A percentile compares a stretch with the other conserved stretches of the same genome.
Evolutionary conservation across 768 basidiomycete genomes (phyloP).

Genomic region (Suillus ampliporus): DNA sequence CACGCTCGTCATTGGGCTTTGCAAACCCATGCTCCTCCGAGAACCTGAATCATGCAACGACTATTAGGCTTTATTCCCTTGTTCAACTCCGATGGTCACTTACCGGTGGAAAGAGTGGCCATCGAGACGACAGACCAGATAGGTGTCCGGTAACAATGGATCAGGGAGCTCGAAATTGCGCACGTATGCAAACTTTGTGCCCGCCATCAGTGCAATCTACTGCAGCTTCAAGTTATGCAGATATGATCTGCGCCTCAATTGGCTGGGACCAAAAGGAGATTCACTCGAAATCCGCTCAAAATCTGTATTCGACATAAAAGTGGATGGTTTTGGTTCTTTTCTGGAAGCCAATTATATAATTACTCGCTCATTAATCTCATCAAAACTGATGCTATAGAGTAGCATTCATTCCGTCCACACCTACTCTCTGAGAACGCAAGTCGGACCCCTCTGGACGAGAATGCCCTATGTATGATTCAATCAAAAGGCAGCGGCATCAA

Average conservation of each 20-base stretch:
- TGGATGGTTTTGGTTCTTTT: too few species aligned
- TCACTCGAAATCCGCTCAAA: not conserved
- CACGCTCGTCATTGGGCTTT: conserved; percentile 92
- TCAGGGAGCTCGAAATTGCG: conserved; percentile 90
- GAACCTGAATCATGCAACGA: conserved; percentile 56
- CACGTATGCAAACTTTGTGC: conserved; percentile 92
- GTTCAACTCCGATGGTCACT: conserved; percentile 21
- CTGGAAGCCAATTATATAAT: too few species aligned
- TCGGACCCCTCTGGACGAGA: too few species aligned
- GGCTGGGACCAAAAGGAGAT: not conserved
- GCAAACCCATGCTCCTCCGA: conserved; percentile 80
- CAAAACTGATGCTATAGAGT: too few species aligned
- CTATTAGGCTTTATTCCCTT: not conserved
- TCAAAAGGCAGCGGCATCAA: too few species aligned
- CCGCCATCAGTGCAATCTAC: conserved; percentile 67
- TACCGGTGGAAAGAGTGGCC: conserved; percentile 95
- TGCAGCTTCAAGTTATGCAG: not conserved
- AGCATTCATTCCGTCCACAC: too few species aligned
- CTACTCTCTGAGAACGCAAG: too few species aligned
- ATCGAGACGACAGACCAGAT: conserved; percentile 86
- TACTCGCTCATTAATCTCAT: too few species aligned
- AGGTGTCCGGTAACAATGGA: conserved; percentile 80
- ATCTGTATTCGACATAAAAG: not conserved
- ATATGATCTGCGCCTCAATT: not conserved
- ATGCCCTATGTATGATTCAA: too few species aligned